Conservation (phyloP, 164 flowering plant species). For the Akebia trifoliata region DNA sequence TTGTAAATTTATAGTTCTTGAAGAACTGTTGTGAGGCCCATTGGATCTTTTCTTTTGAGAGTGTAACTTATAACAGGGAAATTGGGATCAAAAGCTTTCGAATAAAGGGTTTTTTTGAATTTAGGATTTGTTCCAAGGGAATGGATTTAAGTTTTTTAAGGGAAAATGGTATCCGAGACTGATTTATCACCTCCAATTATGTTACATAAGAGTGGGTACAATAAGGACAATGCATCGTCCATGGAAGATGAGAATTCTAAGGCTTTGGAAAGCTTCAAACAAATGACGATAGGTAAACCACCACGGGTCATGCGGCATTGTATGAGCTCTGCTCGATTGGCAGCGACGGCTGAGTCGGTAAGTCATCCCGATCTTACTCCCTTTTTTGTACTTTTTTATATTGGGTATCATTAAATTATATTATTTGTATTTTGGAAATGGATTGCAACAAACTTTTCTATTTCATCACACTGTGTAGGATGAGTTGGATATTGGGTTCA, state of each 20-base stretch:
- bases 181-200: conserved; percentile 28
- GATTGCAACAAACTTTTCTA: conserved; percentile 1
- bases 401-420: not conserved
- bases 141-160: conserved; percentile 20
- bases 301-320: conserved; percentile 53
- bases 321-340: conserved; percentile 41
- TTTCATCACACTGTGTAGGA: conserved; percentile 32
- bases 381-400: not conserved
- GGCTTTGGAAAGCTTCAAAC: conserved; percentile 27
- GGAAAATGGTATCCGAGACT: conserved; percentile 37
- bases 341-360: conserved; percentile 28
- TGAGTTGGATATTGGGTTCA: conserved; percentile 29
- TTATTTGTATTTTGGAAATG: not conserved
- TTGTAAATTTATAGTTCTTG: too few relatives aligned
- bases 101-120: not conserved
- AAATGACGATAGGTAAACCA: conserved; percentile 42
- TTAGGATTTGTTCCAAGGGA: conserved; percentile 7
- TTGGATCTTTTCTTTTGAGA: not conserved
- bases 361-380: conserved; percentile 9
- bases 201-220: conserved; percentile 26
- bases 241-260: conserved; percentile 33
- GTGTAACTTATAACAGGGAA: not conserved
- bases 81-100: conserved; percentile 1
- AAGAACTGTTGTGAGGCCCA: not conserved
- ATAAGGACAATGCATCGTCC: conserved; percentile 20